Conservation (phyloP, 768 basidiomycete genomes). For the Boletus huronensis region DNA sequence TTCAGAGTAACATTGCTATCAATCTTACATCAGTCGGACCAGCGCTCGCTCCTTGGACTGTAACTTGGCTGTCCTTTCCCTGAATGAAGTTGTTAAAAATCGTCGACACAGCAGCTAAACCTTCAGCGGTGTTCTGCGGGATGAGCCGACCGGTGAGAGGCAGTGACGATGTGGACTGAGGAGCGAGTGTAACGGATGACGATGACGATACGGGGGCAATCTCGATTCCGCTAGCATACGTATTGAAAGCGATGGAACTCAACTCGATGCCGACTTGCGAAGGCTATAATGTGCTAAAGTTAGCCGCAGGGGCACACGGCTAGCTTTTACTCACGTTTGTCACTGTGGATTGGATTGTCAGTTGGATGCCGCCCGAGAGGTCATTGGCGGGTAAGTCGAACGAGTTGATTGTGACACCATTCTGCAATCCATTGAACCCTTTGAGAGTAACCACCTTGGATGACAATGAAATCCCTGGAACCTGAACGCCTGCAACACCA, state of each 20-base stretch:
- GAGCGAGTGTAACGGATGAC: slow-evolving; percentile 50
- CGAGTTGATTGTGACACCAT: slow-evolving; percentile 57
- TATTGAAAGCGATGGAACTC: slow-evolving; percentile 58
- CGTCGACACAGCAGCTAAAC: slow-evolving; percentile 54
- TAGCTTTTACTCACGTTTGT: slow-evolving; percentile 48
- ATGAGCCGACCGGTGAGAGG: slow-evolving; percentile 61
- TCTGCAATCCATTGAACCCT: slow-evolving; percentile 66
- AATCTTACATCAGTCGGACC: slow-evolving; percentile 51
- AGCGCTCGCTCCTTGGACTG: slow-evolving; percentile 57
- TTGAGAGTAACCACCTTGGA: slow-evolving; percentile 60
- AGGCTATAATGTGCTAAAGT: slow-evolving; percentile 40
- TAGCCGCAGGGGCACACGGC: not conserved
- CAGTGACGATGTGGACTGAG: slow-evolving; percentile 49
- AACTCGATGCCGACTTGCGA: slow-evolving; percentile 73
- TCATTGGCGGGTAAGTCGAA: slow-evolving; percentile 72
- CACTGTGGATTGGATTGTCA: slow-evolving; percentile 58
- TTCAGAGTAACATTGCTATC: not conserved
- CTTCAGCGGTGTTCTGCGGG: slow-evolving; percentile 51
- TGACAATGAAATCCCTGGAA: slow-evolving; percentile 51
- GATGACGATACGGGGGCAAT: slow-evolving; percentile 57
- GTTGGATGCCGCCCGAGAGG: slow-evolving; percentile 65
- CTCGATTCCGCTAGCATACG: slow-evolving; percentile 47
- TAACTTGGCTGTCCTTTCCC: slow-evolving; percentile 56
- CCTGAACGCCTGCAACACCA: slow-evolving; percentile 45
- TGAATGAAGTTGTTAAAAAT: slow-evolving; percentile 74